Base-by-base conservation (phyloP, 2,329 filamentous ascomycete genomes). In the Ascochyta fabae region DNA sequence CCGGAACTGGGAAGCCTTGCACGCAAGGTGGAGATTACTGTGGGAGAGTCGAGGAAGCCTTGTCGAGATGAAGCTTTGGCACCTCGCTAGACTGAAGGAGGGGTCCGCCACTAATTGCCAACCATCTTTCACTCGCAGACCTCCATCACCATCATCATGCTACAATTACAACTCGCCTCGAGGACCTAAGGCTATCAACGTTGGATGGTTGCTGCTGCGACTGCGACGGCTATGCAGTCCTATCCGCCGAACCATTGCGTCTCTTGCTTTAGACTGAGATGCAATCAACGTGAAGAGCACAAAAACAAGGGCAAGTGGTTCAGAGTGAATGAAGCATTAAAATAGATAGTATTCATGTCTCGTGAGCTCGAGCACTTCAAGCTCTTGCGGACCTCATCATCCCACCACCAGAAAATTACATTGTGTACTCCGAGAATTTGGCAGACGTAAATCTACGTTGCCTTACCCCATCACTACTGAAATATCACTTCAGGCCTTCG, bases 281-380 rank as follows among this genome's bases (percentile, higher is more conserved):
- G 26, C 27, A 29, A 10, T 10, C 9, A 4, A 29, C 27, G 27
- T 10, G 29, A 31, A 31, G 29, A 31, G 29, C 27, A 29, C 12
- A 31, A 12, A 29, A 4, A 31, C 12, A 31, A 10, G 10, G 10
- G 29, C 3, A 35, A 16, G 33, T 16, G 8, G 15, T 35, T 35
- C 15, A 35, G 40, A 49, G 10, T 13, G 12, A 31, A 31, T 5
- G 27, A n/a, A 29, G 27, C 15, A 19, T 26, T 52, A 47, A 59
- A 59, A 60, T 53, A 46, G n/a, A 53, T 59, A 51, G 38, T 51
- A 41, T 67, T 70, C 69, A 53, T 71, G 59, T 66, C 65, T 71
- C 69, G 60, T 72, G 57, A 68, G 67, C 70, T 70, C 64, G 70
- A 73, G 68, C 70, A 69, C 70, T 73, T 73, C 70, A 69, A 70